Evolutionary conservation across 257 asterid species (phyloP).

Genomic region (Solanum chilense): DNA sequence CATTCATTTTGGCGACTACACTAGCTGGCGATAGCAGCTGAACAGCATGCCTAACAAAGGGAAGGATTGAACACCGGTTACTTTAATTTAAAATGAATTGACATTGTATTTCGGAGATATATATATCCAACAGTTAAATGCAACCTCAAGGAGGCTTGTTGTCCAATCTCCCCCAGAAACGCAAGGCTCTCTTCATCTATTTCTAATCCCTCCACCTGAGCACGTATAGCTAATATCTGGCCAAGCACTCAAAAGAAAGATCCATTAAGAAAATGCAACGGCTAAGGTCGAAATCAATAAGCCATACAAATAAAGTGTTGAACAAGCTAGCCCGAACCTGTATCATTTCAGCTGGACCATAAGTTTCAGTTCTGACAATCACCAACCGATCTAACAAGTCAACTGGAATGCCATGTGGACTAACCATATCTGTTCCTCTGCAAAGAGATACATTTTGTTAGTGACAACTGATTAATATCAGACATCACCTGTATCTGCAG

Average conservation of each 20-base stretch:
- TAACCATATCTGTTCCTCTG: constrained; percentile 92
- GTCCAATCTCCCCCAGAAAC: constrained; percentile 77
- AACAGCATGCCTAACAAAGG: constrained; percentile 63
- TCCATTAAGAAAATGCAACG: neutral
- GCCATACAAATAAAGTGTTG: neutral
- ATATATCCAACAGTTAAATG: neutral
- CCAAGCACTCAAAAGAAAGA: neutral
- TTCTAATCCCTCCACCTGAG: constrained; percentile 82
- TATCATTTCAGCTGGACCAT: constrained; percentile 96
- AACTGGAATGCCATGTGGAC: constrained; percentile 96
- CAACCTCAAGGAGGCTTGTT: constrained; percentile 76
- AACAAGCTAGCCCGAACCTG: constrained; percentile 35
- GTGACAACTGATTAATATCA: neutral
- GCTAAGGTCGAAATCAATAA: neutral
- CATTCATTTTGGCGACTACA: constrained; percentile 72
- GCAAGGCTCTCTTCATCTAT: constrained; percentile 92
- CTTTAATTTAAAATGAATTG: neutral
- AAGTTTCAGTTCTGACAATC: constrained; percentile 84
- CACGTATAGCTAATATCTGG: constrained; percentile 89
- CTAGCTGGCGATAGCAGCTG: constrained; percentile 86
- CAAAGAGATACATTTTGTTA: neutral
- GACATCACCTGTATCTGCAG: neutral
- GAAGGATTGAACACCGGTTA: neutral
- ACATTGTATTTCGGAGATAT: neutral
- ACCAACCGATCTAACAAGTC: constrained; percentile 86